Conservation (phyloP, 345 rosid species). For the Camelina sativa region DNA sequence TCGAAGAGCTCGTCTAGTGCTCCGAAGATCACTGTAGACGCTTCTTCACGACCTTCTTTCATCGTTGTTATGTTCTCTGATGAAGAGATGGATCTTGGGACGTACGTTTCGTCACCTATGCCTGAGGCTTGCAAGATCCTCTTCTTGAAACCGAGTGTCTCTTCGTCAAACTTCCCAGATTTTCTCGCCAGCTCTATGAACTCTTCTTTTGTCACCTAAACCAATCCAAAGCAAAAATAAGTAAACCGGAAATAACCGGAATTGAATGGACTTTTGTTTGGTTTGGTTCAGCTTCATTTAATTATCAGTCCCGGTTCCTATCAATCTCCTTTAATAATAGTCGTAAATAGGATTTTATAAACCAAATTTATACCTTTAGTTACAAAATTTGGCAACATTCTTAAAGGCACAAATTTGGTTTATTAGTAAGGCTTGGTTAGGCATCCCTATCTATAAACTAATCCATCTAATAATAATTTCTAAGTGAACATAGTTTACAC, state of each 20-base stretch:
- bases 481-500: neutral
- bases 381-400: no score
- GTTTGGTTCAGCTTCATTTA: neutral
- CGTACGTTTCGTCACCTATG: constrained; percentile 80
- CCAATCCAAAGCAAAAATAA: neutral
- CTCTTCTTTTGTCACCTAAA: constrained; percentile 71
- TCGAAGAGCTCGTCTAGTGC: constrained; percentile 88
- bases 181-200: constrained; percentile 62
- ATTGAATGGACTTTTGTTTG: neutral
- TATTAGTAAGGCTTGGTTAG: neutral
- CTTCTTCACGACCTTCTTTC: constrained; percentile 88
- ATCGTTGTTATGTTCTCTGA: constrained; percentile 68
- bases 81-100: constrained; percentile 64
- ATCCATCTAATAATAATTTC: neutral
- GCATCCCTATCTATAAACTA: neutral
- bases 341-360: neutral
- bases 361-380: no score
- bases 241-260: constrained; percentile 9
- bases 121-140: constrained; percentile 79
- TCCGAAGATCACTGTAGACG: constrained; percentile 78
- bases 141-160: constrained; percentile 62
- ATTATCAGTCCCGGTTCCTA: constrained; percentile 1
- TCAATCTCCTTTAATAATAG: neutral
- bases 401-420: neutral
- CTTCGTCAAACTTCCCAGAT: constrained; percentile 74